Conservation (phyloP, 1,284 basidiomycete species). For the Volvariella volvacea region DNA sequence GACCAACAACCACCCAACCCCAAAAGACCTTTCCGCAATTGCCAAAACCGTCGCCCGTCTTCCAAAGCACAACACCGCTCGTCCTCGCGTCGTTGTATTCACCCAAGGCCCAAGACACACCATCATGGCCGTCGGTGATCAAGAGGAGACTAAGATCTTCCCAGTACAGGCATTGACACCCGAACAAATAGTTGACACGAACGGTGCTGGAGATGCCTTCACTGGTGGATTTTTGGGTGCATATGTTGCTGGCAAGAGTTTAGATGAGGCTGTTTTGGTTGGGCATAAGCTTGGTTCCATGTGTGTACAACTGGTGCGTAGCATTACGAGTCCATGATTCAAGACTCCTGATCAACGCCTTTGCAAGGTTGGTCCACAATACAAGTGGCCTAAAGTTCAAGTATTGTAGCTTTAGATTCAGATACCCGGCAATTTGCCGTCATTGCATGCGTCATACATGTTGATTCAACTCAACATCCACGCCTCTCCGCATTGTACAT, state of each 20-base stretch:
- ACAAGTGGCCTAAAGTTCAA: conserved; percentile 72
- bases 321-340: not conserved
- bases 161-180: conserved; percentile 58
- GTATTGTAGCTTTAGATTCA: conserved; percentile 40
- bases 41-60: conserved; percentile 68
- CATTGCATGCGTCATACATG: too few species aligned
- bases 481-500: too few species aligned
- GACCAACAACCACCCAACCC: conserved; percentile 51
- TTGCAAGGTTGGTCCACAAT: conserved; percentile 66
- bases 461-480: too few species aligned
- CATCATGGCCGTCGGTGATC: conserved; percentile 64
- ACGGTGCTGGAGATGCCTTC: conserved; percentile 98
- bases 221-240: conserved; percentile 96
- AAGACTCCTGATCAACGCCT: conserved; percentile 1
- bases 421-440: not conserved
- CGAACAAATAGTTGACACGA: conserved; percentile 90
- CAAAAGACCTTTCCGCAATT: conserved; percentile 61
- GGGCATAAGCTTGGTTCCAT: conserved; percentile 90
- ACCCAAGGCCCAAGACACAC: conserved; percentile 88
- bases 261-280: conserved; percentile 77
- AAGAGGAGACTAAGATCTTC: conserved; percentile 51
- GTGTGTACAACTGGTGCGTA: conserved; percentile 78
- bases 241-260: conserved; percentile 71
- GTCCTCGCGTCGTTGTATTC: conserved; percentile 83
- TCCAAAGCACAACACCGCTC: conserved; percentile 65